Percentiles rank a stretch among this genome's conserved stretches.
Evolutionary conservation across 768 basidiomycete genomes (phyloP).

Genomic region (Boletellus ananas): DNA sequence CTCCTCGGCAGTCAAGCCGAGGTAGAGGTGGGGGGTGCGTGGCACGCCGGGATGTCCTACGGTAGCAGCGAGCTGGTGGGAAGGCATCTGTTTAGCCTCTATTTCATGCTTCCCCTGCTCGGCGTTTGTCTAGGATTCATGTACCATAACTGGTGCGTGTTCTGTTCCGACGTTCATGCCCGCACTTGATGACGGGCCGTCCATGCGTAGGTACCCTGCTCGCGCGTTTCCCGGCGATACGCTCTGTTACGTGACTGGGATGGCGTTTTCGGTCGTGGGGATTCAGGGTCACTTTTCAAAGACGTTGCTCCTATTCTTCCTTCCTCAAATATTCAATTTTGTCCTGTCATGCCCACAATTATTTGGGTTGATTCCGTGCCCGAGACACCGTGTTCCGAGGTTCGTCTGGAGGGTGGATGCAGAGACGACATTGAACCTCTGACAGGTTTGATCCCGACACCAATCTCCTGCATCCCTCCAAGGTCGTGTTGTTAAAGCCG

Average conservation of each 20-base stretch:
- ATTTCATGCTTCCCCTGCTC: slow-evolving; percentile 94
- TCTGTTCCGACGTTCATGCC: background rate
- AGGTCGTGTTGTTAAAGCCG: slow-evolving; percentile 53
- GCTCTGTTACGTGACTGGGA: slow-evolving; percentile 94
- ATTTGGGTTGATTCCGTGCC: slow-evolving; percentile 91
- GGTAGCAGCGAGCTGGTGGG: slow-evolving; percentile 86
- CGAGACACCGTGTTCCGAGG: slow-evolving; percentile 91
- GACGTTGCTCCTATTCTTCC: slow-evolving; percentile 92
- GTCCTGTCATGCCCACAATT: slow-evolving; percentile 90
- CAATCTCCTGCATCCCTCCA: slow-evolving; percentile 76
- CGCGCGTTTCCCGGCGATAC: slow-evolving; percentile 95
- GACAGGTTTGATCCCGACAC: slow-evolving; percentile 70
- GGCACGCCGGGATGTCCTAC: slow-evolving; percentile 81
- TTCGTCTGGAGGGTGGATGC: slow-evolving; percentile 33
- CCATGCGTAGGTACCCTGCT: slow-evolving; percentile 83
- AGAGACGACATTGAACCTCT: background rate
- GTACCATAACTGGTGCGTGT: slow-evolving; percentile 90
- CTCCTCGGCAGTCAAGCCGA: slow-evolving; percentile 63
- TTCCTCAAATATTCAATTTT: slow-evolving; percentile 99
- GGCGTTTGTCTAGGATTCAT: slow-evolving; percentile 88
- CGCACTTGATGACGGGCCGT: background rate
- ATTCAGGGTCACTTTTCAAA: slow-evolving; percentile 98
- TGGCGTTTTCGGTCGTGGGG: slow-evolving; percentile 97
- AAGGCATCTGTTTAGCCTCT: slow-evolving; percentile 91
- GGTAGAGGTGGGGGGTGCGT: slow-evolving; percentile 72